Evolutionary conservation across 805 yeast species (phyloP), one percentile per base, ranked within the genome.

Genomic region (Zygosaccharomyces kombuchaensis): DNA sequence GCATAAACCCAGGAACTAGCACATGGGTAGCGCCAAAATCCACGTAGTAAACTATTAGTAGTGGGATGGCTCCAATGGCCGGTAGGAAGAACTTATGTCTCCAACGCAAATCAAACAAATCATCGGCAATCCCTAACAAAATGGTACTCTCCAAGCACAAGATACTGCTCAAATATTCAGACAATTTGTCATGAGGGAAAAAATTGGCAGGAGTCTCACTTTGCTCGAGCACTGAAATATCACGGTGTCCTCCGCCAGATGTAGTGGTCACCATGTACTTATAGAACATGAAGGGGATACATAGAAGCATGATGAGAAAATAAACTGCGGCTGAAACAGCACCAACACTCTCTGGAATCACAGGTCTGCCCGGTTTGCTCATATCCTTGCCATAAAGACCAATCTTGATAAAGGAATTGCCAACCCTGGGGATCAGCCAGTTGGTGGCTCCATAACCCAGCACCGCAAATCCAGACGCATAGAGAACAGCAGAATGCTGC

Each of bases 71-170:
- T 0, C 96, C 96, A 44, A 93, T 80, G 0, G 96, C 96, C 0
- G 99, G 99, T 54, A 93, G 63, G 58, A 93, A 88, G 69, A 93
- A 88, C 72, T 93, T 93, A 70, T 93, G 96, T 61, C 99, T 76
- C 99, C 99, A 93, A 56, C 96, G 77, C 52, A 93, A 81, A 66
- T 93, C 99, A 60, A 93, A 93, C 57, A 93, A 73, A 69, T 93
- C 99, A 66, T 93, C 99, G 39, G 95, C 84, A 25, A 93, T 74
- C 0, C 99, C 99, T 36, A 93, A 71, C 35, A 93, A 69, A 12
- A 89, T 75, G 63, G 93, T 90, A 53, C 88, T 79, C 66, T 88
- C 88, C 39, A 93, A 67, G 50, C 95, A 87, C 48, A 93, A 68
- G 8, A 91, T 72, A 4, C 95, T 95, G 57, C 95, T 81, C 53